Base-by-base conservation (phyloP, 2,329 filamentous ascomycete species). In the Fonsecaea monophora region DNA sequence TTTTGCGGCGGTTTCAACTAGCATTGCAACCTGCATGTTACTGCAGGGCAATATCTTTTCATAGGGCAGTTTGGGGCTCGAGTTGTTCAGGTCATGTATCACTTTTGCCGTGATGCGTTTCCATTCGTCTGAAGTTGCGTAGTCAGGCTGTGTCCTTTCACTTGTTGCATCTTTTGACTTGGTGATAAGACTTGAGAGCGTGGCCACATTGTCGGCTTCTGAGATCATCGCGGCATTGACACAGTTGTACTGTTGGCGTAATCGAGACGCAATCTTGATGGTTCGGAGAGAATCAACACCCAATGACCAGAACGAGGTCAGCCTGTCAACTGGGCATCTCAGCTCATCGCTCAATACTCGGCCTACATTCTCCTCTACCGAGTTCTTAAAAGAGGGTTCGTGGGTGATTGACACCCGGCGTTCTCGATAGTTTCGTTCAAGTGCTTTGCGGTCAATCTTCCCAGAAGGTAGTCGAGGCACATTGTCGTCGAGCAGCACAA, bases 381-480 rank as follows among this genome's bases (percentile, higher is more conserved):
- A 65, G 9, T 71, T 63, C n/a, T 57, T 32, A 21, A 65, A 60
- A 10, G 60, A 42, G 5, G 62, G 32, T 18, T 62, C 18, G 30
- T 50, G 32, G 7, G 32, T 58, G 18, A 25, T 18, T 3, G 58
- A 30, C 9, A 18, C 10, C 15, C 38, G 58, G 12, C 25, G 60
- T 7, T 61, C 73, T n/a, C 72, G 72, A 61, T 72, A 70, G 25
- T 62, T 59, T 30, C 34, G 59, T 71, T 87, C 83, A 7, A 97
- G 79, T 12, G 77, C 78, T 72, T 87, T 90, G 60, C 87, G 88
- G 73, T 97, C 90, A 13, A 94, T 84, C 74, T 97, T 97, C 0
- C 94, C 94, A 0, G 92, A 96, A 2, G 92, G 83, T 21, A 97
- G 80, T 60, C 89, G 87, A 0, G 92, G 92, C 64, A 97, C 89